Evolutionary conservation across 202 grass and related monocot genomes (phyloP).

Genomic region (Bolboschoenoplectus hybrid): DNA sequence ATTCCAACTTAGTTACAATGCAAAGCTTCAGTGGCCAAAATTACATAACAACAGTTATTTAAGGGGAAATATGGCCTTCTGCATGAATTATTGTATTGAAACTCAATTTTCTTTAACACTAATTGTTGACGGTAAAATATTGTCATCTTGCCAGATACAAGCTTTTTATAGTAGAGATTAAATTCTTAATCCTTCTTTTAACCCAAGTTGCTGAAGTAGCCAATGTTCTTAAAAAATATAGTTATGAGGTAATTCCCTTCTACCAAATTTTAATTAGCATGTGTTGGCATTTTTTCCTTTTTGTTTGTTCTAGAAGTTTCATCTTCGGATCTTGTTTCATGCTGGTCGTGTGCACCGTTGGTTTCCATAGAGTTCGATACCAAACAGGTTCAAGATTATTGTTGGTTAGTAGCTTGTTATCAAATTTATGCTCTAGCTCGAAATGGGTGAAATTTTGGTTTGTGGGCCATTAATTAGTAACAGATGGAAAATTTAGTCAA

Average conservation of each 20-base stretch:
- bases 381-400: not conserved
- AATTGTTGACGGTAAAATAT: not conserved
- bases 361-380: not conserved
- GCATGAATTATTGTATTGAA: not conserved
- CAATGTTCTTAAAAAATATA: not conserved
- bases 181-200: not conserved
- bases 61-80: not conserved
- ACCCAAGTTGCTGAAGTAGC: not conserved
- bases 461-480: not conserved
- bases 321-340: not conserved
- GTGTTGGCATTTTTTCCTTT: not conserved
- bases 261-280: not conserved
- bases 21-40: not conserved
- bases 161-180: not conserved
- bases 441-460: not conserved
- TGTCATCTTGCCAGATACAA: not conserved
- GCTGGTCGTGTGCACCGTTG: no score
- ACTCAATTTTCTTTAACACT: not conserved
- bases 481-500: not conserved
- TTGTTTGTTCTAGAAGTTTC: slow-evolving; percentile 4
- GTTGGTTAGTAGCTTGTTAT: not conserved
- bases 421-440: not conserved
- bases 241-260: not conserved
- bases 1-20: slow-evolving; percentile 28
- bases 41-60: not conserved